phyloP scores from a whole-genome alignment of 495 filamentous ascomycete genomes.

The Trichocladium uniseriatum region DNA sequence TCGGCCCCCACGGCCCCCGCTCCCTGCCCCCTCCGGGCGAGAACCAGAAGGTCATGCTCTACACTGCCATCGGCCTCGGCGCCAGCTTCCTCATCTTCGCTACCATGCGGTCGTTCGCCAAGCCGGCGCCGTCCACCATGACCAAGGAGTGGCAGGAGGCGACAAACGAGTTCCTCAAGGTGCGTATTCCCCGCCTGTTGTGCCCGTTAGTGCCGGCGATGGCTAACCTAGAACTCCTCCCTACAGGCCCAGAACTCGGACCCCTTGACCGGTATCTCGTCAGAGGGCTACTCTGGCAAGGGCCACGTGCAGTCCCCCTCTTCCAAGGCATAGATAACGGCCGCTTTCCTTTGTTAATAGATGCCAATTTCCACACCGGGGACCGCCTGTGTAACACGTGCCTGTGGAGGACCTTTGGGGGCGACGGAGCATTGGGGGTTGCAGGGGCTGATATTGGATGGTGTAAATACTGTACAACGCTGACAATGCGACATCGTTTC shows the following conservation, averaged over 20 bases:
- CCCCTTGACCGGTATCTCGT: constrained; percentile 78
- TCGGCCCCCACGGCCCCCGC: constrained; percentile 90
- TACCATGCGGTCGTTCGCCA: constrained; percentile 53
- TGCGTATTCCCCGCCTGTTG: constrained; percentile 26
- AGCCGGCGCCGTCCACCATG: constrained; percentile 72
- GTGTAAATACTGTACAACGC: constrained; percentile 37
- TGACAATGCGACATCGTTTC: constrained; percentile 27
- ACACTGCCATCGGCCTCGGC: constrained; percentile 54
- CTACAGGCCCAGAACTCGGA: constrained; percentile 71
- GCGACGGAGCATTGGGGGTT: constrained; percentile 13
- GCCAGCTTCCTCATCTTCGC: constrained; percentile 58
- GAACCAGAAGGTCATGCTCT: constrained; percentile 58
- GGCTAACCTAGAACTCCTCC: constrained; percentile 12
- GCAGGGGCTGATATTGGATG: constrained; percentile 8
- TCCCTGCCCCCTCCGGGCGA: constrained; percentile 73
- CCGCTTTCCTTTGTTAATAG: constrained; percentile 35
- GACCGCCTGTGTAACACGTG: constrained; percentile 12
- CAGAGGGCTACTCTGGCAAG: constrained; percentile 68
- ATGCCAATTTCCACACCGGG: constrained; percentile 10
- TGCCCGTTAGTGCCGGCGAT: not conserved
- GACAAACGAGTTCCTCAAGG: constrained; percentile 83
- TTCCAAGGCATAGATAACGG: constrained; percentile 28
- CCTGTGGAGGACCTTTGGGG: constrained; percentile 5
- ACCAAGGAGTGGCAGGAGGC: constrained; percentile 91
- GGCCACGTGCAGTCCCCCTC: constrained; percentile 69